Evolutionary conservation across 2,329 filamentous ascomycete species (phyloP), one percentile per base, ranked within the genome.

Genomic region (Colletotrichum ledebouriae): DNA sequence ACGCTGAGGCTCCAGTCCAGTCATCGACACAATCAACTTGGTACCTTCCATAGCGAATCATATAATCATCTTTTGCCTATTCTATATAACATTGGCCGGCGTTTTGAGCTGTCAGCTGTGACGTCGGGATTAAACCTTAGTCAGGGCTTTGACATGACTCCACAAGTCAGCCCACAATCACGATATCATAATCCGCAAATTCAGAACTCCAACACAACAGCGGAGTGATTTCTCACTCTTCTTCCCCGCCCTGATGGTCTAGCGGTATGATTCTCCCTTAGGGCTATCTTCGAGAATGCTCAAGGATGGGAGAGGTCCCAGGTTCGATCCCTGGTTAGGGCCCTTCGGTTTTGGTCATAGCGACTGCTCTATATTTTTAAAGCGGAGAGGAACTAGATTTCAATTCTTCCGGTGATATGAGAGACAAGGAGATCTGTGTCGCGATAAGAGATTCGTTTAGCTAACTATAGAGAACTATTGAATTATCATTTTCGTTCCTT

Each of bases 241-340:
- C 6, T 3, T 4, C 3, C 0, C 11, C 50, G 61, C 61, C 61
- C 55, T 64, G 61, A 55, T 63, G 61, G 61, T 63, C 61, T 63
- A 63, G 61, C 61, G 61, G 61, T 64, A 64, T 64, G 61, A 64
- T 64, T 59, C 58, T 61, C 46, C 58, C 58, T 61, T 61, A 61
- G 58, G 58, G 58, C 44, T 34, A 22, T 42, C 44, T 20, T 20
- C 9, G 17, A 13, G 22, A 17, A 6, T 33, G 12, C 25, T 20
- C 57, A 15, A 15, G 6, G 3, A 25, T 64, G 61, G 61, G 57
- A 64, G 61, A 64, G 61, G 61, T 59, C 61, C 61, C 61, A 64
- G 61, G 61, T 64, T 64, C 61, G 53, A 64, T 59, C 56, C 61
- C 61, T 64, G 61, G 61, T 56, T 56, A 64, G 61, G 61, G 61